phyloP scores from a whole-genome alignment of 805 yeast species.

The Yarrowia hollandica region DNA sequence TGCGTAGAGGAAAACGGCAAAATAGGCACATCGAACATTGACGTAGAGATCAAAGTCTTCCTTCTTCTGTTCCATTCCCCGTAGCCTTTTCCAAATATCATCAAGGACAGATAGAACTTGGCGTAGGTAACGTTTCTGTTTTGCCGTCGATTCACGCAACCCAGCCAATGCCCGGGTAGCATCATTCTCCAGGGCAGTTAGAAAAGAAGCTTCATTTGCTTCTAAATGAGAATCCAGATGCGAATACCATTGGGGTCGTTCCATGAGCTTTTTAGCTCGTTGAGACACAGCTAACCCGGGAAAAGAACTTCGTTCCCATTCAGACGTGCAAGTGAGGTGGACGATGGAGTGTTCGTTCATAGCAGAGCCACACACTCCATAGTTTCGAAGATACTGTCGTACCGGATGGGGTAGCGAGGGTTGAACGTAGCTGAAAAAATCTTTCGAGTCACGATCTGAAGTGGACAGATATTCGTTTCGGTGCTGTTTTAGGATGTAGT shows the following conservation, averaged over 20 bases:
- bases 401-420: constrained; percentile 6
- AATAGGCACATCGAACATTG: neutral
- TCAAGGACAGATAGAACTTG: neutral
- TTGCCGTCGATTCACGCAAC: neutral
- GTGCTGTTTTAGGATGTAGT: constrained; percentile 14
- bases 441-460: neutral
- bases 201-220: constrained; percentile 2
- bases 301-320: constrained; percentile 2
- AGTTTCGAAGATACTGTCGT: constrained; percentile 7
- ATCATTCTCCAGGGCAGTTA: neutral
- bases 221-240: neutral
- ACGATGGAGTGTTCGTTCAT: constrained; percentile 4
- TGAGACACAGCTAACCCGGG: constrained; percentile 4
- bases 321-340: constrained; percentile 13
- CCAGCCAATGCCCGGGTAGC: neutral
- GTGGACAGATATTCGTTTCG: constrained; percentile 10
- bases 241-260: constrained; percentile 10
- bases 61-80: neutral
- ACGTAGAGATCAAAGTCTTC: constrained; percentile 14
- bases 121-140: constrained; percentile 5
- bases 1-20: constrained; percentile 7
- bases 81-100: neutral
- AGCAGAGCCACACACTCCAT: neutral
- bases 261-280: constrained; percentile 8
- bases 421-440: constrained; percentile 10